Conservation (phyloP, 208 protist genomes). For the Leishmania tropica region DNA sequence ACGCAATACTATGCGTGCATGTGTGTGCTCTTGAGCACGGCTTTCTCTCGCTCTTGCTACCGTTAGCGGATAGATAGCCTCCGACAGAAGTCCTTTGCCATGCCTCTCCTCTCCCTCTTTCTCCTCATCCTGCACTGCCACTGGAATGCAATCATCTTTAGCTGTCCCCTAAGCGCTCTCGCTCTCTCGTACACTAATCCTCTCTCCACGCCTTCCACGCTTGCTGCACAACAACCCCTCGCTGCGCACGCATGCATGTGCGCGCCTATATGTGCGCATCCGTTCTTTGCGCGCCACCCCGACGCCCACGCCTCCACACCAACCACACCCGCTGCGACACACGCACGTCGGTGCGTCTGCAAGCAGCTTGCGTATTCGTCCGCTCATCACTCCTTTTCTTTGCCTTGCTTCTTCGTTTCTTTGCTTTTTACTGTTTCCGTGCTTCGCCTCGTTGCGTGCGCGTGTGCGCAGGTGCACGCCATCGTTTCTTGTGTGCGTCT, state of each 20-base stretch:
- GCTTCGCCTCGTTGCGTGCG: not conserved
- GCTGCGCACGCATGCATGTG: not conserved
- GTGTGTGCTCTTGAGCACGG: not conserved
- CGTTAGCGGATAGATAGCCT: not conserved
- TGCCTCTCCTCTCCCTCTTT: not conserved
- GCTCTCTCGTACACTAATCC: not conserved
- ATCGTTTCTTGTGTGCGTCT: not conserved
- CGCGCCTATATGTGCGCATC: not conserved
- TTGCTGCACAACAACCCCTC: no score
- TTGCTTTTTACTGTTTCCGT: not conserved
- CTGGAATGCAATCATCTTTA: not conserved
- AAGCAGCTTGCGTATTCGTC: not conserved
- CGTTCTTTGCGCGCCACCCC: not conserved
- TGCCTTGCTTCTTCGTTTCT: conserved; percentile 1
- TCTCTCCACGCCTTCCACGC: not conserved
- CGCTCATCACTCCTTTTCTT: conserved; percentile 4
- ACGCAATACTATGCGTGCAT: not conserved
- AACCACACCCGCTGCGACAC: not conserved
- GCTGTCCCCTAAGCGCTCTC: not conserved
- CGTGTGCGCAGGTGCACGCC: not conserved
- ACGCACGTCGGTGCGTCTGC: not conserved
- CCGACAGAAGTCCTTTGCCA: not conserved
- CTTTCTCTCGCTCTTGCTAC: no score
- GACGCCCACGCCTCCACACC: not conserved
- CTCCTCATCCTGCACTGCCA: not conserved